phyloP scores from a whole-genome alignment of 2,329 filamentous ascomycete genomes.

The Botrytis fabae region DNA sequence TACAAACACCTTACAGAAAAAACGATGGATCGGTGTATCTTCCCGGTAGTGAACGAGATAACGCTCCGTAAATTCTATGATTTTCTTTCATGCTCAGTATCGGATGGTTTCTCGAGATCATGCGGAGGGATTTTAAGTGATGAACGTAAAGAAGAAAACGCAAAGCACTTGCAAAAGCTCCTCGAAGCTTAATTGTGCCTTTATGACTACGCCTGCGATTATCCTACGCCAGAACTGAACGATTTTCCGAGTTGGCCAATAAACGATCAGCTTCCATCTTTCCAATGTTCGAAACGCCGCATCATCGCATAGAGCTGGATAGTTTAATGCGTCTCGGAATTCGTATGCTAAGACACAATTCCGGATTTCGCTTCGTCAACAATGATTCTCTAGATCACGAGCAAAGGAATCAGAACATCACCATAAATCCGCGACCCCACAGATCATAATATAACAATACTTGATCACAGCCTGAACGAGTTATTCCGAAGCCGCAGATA shows the following conservation, averaged over 20 bases:
- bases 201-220: neutral
- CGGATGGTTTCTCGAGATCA: no score
- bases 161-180: constrained; percentile 2
- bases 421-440: no score
- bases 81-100: neutral
- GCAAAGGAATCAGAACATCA: no score
- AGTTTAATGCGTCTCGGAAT: no score
- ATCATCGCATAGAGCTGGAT: neutral
- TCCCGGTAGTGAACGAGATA: neutral
- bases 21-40: neutral
- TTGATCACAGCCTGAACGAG: no score
- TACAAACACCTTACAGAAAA: neutral
- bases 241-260: neutral
- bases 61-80: neutral
- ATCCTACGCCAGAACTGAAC: neutral
- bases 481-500: neutral
- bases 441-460: no score
- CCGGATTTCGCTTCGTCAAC: no score
- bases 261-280: neutral
- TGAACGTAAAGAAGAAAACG: neutral
- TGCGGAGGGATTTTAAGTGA: neutral
- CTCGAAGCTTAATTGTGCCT: neutral
- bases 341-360: no score
- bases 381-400: no score
- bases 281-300: neutral